Evolutionary conservation across 768 basidiomycete genomes (phyloP).

Genomic region (Rhodotorula graminis): DNA sequence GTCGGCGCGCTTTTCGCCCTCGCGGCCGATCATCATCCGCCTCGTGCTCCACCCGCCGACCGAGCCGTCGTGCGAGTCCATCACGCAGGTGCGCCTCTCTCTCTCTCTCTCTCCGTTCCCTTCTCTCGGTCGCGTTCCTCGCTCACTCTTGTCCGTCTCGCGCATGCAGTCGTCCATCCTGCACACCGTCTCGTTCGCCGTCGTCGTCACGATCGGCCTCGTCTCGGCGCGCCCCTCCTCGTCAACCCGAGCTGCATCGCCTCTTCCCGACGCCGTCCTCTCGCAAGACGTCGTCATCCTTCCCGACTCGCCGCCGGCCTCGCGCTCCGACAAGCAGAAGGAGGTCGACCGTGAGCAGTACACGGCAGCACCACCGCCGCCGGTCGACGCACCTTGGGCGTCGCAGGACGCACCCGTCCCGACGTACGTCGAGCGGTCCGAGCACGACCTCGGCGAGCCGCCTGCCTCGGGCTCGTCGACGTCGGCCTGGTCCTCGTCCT

Average conservation of each 20-base stretch:
- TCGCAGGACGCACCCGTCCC: conserved; percentile 31
- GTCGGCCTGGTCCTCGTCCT: neutral
- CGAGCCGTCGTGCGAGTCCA: conserved; percentile 48
- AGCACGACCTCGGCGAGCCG: conserved; percentile 9
- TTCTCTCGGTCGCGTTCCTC: conserved; percentile 38
- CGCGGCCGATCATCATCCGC: conserved; percentile 66
- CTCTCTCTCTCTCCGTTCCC: neutral
- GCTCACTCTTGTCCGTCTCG: conserved; percentile 56
- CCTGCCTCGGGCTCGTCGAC: neutral
- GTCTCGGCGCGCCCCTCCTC: conserved; percentile 3
- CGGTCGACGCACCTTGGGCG: neutral
- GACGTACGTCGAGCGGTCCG: conserved; percentile 28
- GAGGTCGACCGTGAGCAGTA: conserved; percentile 15
- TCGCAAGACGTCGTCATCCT: conserved; percentile 16
- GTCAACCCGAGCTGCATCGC: neutral
- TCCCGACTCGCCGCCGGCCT: neutral
- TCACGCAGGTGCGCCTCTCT: conserved; percentile 43
- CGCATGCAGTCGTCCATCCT: conserved; percentile 70
- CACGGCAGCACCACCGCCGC: neutral
- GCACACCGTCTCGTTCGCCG: conserved; percentile 72
- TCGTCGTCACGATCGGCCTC: conserved; percentile 53
- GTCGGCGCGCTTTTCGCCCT: conserved; percentile 80
- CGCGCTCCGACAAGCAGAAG: conserved; percentile 29
- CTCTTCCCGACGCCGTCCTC: conserved; percentile 1
- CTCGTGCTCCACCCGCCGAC: conserved; percentile 63